Conservation (phyloP, 2,329 filamentous ascomycete genomes). For the Penicillium sclerotigenum region DNA sequence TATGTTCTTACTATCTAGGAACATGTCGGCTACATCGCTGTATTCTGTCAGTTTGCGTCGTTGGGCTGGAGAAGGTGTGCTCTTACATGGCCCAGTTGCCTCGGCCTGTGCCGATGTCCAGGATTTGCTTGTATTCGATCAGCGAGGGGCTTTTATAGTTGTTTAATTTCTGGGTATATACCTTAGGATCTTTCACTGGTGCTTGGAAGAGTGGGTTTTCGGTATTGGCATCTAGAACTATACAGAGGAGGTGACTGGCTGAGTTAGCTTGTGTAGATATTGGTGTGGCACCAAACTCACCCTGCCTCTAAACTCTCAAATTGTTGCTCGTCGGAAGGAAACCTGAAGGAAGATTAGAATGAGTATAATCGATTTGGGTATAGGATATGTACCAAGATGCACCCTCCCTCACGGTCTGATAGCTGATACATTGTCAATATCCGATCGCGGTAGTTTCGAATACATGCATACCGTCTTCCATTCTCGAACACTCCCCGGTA, state of each 20-base stretch:
- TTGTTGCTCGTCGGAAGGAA: constrained; percentile 5
- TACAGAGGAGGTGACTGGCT: constrained; percentile 3
- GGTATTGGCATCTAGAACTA: neutral
- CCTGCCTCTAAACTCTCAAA: constrained; percentile 6
- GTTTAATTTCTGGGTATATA: neutral
- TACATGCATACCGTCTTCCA: constrained; percentile 5
- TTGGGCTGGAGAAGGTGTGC: neutral
- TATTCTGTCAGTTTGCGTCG: neutral
- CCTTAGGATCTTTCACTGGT: constrained; percentile 1
- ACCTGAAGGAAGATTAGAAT: neutral
- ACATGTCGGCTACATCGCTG: constrained; percentile 6
- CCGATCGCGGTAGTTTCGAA: neutral
- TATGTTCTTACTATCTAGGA: neutral
- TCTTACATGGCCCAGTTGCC: constrained; percentile 8
- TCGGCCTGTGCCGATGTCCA: constrained; percentile 10
- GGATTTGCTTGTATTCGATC: neutral
- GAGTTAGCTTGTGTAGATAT: neutral
- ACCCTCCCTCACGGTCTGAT: constrained; percentile 7
- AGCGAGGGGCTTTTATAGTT: neutral
- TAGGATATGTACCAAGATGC: neutral
- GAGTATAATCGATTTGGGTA: neutral
- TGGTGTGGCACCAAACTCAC: neutral
- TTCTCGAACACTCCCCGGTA: constrained; percentile 5
- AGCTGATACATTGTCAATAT: neutral
- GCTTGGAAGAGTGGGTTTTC: constrained; percentile 4